Conservation (phyloP, 208 protist species). For the Trichomonas vaginalis region DNA sequence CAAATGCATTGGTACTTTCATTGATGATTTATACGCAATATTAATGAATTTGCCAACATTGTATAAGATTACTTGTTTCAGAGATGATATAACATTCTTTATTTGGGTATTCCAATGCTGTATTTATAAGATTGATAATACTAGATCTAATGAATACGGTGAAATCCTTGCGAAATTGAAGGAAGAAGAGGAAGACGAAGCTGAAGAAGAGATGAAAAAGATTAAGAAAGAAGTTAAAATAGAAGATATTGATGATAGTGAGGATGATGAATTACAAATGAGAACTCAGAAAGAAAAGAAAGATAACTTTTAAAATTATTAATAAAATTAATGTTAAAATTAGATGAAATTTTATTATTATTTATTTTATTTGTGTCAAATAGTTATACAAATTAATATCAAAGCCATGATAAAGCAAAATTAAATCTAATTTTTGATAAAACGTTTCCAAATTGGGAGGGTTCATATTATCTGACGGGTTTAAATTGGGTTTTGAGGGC, state of each 20-base stretch:
- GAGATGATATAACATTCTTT: neutral
- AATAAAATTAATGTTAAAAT: neutral
- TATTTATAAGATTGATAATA: neutral
- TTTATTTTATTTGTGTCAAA: too few relatives aligned
- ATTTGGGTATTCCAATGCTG: neutral
- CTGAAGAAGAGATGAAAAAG: neutral
- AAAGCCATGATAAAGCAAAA: too few relatives aligned
- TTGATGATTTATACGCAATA: constrained; percentile 4
- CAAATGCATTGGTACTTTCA: neutral
- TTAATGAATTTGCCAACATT: neutral
- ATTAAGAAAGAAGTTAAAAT: neutral
- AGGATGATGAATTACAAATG: too few relatives aligned
- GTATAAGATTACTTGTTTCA: neutral
- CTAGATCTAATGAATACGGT: neutral
- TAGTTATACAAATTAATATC: too few relatives aligned
- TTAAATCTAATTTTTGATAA: too few relatives aligned
- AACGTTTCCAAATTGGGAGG: too few relatives aligned
- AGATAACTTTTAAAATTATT: too few relatives aligned
- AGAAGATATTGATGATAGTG: neutral
- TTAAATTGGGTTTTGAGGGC: too few relatives aligned
- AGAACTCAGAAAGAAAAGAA: too few relatives aligned
- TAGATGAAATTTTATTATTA: neutral
- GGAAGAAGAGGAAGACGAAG: neutral
- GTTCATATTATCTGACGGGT: too few relatives aligned
- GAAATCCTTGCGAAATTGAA: neutral